phyloP scores from a whole-genome alignment of 2,329 filamentous ascomycete species.

The Onygenales sp. region DNA sequence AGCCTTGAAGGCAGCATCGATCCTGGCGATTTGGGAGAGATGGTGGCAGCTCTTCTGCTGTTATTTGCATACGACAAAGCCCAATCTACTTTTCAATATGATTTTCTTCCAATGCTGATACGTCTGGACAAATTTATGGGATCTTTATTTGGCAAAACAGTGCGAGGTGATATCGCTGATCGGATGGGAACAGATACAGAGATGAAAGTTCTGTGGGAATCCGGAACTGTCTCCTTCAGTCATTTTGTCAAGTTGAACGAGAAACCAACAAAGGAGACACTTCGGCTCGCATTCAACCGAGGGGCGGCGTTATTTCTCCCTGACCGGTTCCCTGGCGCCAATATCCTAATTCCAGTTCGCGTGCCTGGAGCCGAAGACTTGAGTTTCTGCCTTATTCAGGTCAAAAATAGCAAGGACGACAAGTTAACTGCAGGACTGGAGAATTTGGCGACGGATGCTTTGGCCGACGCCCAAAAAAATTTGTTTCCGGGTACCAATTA shows the following conservation, averaged over 20 bases:
- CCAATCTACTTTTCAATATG: not conserved
- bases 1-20: not conserved
- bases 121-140: not conserved
- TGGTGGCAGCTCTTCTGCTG: not conserved
- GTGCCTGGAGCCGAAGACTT: not conserved
- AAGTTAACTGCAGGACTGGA: not conserved
- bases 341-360: not conserved
- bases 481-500: not conserved
- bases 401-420: not conserved
- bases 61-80: conserved; percentile 3
- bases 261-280: not conserved
- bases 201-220: not conserved
- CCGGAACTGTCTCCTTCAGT: not conserved
- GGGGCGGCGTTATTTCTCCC: not conserved
- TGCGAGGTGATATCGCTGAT: not conserved
- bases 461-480: not conserved
- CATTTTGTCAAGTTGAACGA: not conserved
- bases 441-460: not conserved
- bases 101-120: not conserved
- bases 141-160: not conserved
- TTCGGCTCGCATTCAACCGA: not conserved
- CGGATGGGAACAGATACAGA: not conserved
- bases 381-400: not conserved
- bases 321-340: not conserved
- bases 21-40: conserved; percentile 1